These are phyloP conservation scores for Suhomyces kunorum DNA, from an alignment of 1,139 yeast genomes.

Conservation along the genomic window DNA sequence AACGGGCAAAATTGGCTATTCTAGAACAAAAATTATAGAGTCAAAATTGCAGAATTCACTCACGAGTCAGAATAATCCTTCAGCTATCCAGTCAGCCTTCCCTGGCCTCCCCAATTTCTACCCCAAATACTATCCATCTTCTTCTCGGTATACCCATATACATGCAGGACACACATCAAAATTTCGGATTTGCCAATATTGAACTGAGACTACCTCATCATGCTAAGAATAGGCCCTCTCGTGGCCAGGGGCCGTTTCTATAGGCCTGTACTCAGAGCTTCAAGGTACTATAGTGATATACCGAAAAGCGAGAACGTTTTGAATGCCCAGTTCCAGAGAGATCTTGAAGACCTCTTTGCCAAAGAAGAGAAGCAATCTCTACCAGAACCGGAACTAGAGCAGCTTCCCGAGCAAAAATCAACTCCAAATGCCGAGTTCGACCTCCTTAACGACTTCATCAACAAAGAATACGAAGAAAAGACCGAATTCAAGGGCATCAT, in stretches of 20 bases:
- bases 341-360: constrained; percentile 3
- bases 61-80: no score
- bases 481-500: constrained; percentile 10
- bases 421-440: constrained; percentile 13
- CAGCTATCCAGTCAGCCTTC: no score
- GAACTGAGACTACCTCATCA: not conserved
- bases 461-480: constrained; percentile 13
- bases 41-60: no score
- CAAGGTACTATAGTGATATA: constrained; percentile 1
- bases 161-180: constrained; percentile 1
- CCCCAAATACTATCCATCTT: no score
- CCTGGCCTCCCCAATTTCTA: no score
- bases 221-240: not conserved
- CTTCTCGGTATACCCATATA: not conserved
- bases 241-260: not conserved
- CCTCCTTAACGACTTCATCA: constrained; percentile 17
- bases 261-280: not conserved
- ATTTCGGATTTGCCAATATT: not conserved
- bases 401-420: not conserved
- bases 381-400: not conserved
- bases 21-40: no score
- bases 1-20: no score
- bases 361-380: not conserved
- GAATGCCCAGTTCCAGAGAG: constrained; percentile 3
- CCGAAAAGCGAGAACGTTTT: constrained; percentile 1